Conservation (phyloP, 371 early-diverging fungal species). For the Apophysomyces elegans region DNA sequence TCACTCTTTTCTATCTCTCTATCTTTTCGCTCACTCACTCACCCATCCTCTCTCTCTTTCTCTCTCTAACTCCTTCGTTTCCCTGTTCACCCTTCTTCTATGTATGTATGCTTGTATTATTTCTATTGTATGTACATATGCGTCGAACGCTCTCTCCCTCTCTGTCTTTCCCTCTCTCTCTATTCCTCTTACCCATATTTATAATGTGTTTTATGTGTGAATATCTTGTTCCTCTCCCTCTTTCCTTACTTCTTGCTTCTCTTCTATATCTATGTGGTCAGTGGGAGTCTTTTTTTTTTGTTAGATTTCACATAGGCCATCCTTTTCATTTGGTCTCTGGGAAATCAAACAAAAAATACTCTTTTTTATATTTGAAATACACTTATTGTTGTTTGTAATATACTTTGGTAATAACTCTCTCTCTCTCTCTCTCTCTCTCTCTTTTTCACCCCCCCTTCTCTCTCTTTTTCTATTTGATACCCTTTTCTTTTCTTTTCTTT, state of each 20-base stretch:
- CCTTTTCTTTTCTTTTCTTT: neutral
- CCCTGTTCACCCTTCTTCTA: neutral
- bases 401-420: conserved; percentile 5
- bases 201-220: conserved; percentile 10
- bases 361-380: no score
- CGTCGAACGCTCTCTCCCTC: neutral
- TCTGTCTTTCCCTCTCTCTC: neutral
- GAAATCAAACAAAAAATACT: neutral
- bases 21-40: no score
- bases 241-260: neutral
- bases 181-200: neutral
- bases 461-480: neutral
- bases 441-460: no score
- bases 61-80: neutral
- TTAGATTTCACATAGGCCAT: neutral
- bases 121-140: conserved; percentile 8
- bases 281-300: no score
- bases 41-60: neutral
- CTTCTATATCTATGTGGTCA: neutral
- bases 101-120: conserved; percentile 5
- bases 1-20: no score
- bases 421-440: conserved; percentile 1
- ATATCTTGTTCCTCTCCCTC: neutral
- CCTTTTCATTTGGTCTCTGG: neutral
- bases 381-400: conserved; percentile 9